phyloP scores from a whole-genome alignment of 164 flowering plant species.

The Annona cherimola region DNA sequence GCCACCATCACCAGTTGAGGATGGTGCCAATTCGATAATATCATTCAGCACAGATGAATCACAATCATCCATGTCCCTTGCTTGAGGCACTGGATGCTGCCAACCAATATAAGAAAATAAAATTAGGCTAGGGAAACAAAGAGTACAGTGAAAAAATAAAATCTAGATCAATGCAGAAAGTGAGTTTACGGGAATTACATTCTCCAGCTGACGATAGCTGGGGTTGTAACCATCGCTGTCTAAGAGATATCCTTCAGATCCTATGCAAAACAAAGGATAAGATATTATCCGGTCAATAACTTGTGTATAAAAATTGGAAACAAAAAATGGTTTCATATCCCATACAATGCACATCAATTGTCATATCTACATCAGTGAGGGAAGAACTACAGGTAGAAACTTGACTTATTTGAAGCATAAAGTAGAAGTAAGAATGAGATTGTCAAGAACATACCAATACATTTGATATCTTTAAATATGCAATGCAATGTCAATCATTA shows the following conservation, averaged over 20 bases:
- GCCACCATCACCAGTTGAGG: conserved; percentile 99
- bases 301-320: no score
- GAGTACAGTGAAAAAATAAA: background rate
- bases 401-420: no score
- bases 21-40: conserved; percentile 88
- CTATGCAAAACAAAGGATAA: no score
- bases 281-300: no score
- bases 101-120: conserved; percentile 1
- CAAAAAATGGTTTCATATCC: no score
- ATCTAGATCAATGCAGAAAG: background rate
- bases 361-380: no score
- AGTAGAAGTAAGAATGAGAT: no score
- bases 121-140: background rate
- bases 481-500: no score
- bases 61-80: conserved; percentile 74
- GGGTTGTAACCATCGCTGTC: conserved; percentile 90
- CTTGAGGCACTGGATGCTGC: conserved; percentile 82
- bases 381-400: no score
- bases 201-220: conserved; percentile 86
- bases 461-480: no score
- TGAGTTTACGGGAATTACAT: conserved; percentile 39
- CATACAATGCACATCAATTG: no score
- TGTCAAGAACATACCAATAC: no score
- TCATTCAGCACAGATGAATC: conserved; percentile 91
- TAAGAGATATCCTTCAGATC: conserved; percentile 39